phyloP scores from a whole-genome alignment of 768 basidiomycete genomes.

The Boletus sensibilis region DNA sequence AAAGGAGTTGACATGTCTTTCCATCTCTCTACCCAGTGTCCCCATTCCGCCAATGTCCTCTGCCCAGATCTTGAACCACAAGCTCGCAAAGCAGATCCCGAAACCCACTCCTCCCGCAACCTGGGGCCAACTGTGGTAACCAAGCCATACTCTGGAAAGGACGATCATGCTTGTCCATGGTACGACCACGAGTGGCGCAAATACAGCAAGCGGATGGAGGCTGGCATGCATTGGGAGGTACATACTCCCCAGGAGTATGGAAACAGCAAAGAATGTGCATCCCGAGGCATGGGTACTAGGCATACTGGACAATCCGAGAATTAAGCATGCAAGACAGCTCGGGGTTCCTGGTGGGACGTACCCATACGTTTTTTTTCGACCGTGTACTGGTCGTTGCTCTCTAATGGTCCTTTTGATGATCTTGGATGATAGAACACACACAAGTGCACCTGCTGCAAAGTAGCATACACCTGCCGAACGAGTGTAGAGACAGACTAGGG shows the following conservation, averaged over 20 bases:
- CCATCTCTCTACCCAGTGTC: constrained; percentile 20
- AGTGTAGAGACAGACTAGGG: constrained; percentile 52
- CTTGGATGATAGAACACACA: constrained; percentile 60
- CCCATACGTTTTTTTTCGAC: constrained; percentile 65
- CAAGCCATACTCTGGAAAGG: constrained; percentile 69
- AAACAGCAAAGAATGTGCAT: constrained; percentile 64
- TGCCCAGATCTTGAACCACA: constrained; percentile 64
- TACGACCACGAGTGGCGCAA: constrained; percentile 47
- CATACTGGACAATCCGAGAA: constrained; percentile 51
- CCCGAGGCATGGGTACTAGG: constrained; percentile 78
- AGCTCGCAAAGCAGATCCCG: constrained; percentile 50
- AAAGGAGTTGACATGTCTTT: background rate
- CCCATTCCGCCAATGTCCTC: constrained; percentile 20
- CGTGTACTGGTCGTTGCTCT: constrained; percentile 58
- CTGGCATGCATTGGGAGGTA: constrained; percentile 60
- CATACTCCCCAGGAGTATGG: constrained; percentile 53
- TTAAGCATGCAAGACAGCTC: background rate
- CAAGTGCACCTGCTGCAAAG: constrained; percentile 55
- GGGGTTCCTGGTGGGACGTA: constrained; percentile 32
- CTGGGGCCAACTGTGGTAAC: constrained; percentile 73
- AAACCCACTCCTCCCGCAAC: constrained; percentile 58
- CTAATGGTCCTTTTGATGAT: constrained; percentile 56
- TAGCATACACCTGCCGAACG: constrained; percentile 61
- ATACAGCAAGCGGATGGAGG: constrained; percentile 37
- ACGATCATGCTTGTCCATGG: constrained; percentile 58